Evolutionary conservation across 1,284 basidiomycete species (phyloP).

Genomic region (Heterobasidion occidentale): DNA sequence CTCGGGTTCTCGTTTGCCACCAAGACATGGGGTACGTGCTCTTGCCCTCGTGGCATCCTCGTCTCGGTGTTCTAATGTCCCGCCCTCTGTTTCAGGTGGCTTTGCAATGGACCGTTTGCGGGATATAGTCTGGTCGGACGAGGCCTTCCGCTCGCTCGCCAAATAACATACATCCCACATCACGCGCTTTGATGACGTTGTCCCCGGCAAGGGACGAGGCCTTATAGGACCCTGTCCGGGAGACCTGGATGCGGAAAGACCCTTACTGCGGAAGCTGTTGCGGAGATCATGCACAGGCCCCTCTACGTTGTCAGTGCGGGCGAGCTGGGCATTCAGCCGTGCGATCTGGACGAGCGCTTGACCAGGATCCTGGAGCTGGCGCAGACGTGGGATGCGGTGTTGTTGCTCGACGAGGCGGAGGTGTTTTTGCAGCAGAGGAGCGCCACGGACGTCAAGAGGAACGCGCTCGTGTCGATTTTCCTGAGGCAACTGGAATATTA

Average conservation of each 20-base stretch:
- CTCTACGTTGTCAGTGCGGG: slow-evolving; percentile 25
- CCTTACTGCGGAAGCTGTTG: slow-evolving; percentile 27
- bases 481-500: slow-evolving; percentile 25
- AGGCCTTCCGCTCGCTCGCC: slow-evolving; percentile 21
- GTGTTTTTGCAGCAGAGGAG: slow-evolving; percentile 25
- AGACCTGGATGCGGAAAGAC: slow-evolving; percentile 26
- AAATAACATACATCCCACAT: slow-evolving; percentile 14
- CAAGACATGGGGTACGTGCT: slow-evolving; percentile 22
- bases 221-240: slow-evolving; percentile 20
- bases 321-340: slow-evolving; percentile 23
- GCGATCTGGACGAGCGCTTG: slow-evolving; percentile 18
- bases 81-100: slow-evolving; percentile 12
- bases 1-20: slow-evolving; percentile 22
- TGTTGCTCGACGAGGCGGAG: slow-evolving; percentile 30
- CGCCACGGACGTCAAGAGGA: slow-evolving; percentile 18
- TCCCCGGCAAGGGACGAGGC: slow-evolving; percentile 23
- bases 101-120: slow-evolving; percentile 20
- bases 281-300: slow-evolving; percentile 23
- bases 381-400: slow-evolving; percentile 25
- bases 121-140: slow-evolving; percentile 21
- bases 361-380: slow-evolving; percentile 20
- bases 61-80: neutral
- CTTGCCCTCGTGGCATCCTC: neutral
- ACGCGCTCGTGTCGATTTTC: slow-evolving; percentile 28
- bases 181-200: slow-evolving; percentile 21